phyloP scores from a whole-genome alignment of 768 basidiomycete species.

The Podaxis sp. region DNA sequence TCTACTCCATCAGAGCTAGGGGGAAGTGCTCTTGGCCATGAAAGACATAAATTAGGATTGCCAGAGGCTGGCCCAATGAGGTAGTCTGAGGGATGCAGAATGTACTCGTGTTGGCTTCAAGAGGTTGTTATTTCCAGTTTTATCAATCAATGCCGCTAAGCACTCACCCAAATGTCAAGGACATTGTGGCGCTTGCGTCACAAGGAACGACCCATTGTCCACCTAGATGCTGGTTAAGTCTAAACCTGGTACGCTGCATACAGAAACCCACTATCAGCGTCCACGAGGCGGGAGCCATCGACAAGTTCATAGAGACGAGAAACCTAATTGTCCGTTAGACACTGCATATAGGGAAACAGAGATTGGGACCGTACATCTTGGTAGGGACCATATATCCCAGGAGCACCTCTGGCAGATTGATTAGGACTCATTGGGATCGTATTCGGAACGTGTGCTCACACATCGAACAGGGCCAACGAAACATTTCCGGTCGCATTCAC shows the following conservation, averaged over 20 bases:
- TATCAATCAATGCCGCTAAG: not conserved
- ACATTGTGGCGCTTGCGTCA: slow-evolving; percentile 48
- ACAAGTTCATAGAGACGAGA: slow-evolving; percentile 58
- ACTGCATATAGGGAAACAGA: not conserved
- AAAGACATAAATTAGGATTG: slow-evolving; percentile 62
- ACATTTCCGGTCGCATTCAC: slow-evolving; percentile 45
- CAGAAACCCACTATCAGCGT: slow-evolving; percentile 34
- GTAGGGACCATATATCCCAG: slow-evolving; percentile 73
- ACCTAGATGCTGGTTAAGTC: slow-evolving; percentile 21
- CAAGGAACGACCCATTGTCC: slow-evolving; percentile 82
- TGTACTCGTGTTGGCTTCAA: slow-evolving; percentile 45
- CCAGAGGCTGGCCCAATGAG: slow-evolving; percentile 66
- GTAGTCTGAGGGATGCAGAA: slow-evolving; percentile 71
- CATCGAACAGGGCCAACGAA: slow-evolving; percentile 68
- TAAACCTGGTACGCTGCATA: not conserved
- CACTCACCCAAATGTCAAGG: slow-evolving; percentile 67
- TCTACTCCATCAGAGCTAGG: slow-evolving; percentile 74
- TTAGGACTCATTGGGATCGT: not conserved
- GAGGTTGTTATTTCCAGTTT: not conserved
- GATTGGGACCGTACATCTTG: slow-evolving; percentile 51
- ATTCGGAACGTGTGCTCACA: slow-evolving; percentile 40
- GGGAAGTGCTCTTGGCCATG: slow-evolving; percentile 67
- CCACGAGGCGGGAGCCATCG: slow-evolving; percentile 63
- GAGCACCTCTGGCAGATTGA: slow-evolving; percentile 46
- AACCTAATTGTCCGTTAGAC: slow-evolving; percentile 40